Conservation (phyloP, 140 eudicot species). For the Flaveria floridana region DNA sequence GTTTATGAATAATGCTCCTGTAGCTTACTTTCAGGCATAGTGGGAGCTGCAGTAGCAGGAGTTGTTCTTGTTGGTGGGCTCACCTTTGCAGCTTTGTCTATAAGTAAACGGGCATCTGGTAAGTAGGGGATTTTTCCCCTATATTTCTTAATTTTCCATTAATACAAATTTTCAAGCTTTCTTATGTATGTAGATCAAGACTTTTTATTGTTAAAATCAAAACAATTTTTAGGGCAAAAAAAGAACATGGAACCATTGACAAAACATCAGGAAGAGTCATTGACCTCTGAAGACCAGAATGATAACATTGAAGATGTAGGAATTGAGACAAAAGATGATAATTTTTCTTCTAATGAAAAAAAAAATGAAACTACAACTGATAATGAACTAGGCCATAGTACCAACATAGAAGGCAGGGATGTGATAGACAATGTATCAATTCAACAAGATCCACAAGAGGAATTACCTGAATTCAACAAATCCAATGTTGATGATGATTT, state of each 20-base stretch:
- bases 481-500: constrained; percentile 36
- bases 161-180: constrained; percentile 11
- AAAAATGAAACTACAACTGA: constrained; percentile 39
- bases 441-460: constrained; percentile 44
- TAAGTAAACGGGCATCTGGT: constrained; percentile 54
- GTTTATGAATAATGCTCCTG: constrained; percentile 56
- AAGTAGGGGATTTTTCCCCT: constrained; percentile 17
- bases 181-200: constrained; percentile 13
- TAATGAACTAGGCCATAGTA: constrained; percentile 30
- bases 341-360: constrained; percentile 37
- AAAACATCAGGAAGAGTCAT: constrained; percentile 52
- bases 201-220: neutral
- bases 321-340: constrained; percentile 33
- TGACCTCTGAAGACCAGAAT: constrained; percentile 47
- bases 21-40: constrained; percentile 78
- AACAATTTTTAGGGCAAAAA: constrained; percentile 44
- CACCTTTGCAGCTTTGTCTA: constrained; percentile 65
- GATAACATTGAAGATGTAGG: constrained; percentile 40
- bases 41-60: constrained; percentile 86
- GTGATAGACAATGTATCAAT: constrained; percentile 22
- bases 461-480: constrained; percentile 37
- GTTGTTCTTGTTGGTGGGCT: constrained; percentile 78
- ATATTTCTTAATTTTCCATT: neutral
- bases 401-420: constrained; percentile 32
- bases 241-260: constrained; percentile 65